Evolutionary conservation across 2,329 filamentous ascomycete genomes (phyloP), one percentile per base, ranked within the genome.

Genomic region (Zymoseptoria crescenta): DNA sequence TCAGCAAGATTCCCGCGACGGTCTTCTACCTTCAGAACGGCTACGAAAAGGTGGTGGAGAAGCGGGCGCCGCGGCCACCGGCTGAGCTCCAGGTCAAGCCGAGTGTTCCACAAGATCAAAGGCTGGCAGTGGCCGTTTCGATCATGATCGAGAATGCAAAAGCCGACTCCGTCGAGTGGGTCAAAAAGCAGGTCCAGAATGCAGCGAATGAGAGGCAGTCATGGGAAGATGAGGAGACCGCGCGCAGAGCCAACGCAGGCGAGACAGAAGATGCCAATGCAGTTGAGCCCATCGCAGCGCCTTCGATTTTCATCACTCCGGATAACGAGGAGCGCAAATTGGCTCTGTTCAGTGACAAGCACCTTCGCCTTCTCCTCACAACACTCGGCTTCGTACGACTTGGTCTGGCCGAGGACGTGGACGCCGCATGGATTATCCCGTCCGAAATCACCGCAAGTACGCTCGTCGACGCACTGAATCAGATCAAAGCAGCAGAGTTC

Each of bases 11-110:
- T 59, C 87, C 86, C 55, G 83, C 83, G 52, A 96, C 90, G 0
- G 82, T 91, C 0, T 90, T 89, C 74, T 97, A 91, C 71, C 81
- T 99, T 4, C 92, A 97, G 70, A 91, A 92, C 69, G 94, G 94
- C 0, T 88, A 90, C 66, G 91, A 96, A 68, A 89, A 87, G 69
- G 91, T 93, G 64, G 83, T 87, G 0, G 72, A 86, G 24, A 81
- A 82, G 20, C 78, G 81, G n/a, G 81, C 84, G 50, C 82, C 86
- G 8, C 84, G 83, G 64, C 83, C 90, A 3, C 91, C 87, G 0
- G 88, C 89, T 9, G 89, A 95, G 70, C 79, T 99, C 20, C 89
- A 94, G 67, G 88, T 99, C 66, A 89, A 88, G 67, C 81, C 86
- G 50, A 83, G 82, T 1, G 82, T 88, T 63, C 86, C 87, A 49